A percentile compares a stretch with the other conserved stretches of the same genome.
Conservation (phyloP, 805 yeast genomes). For the Jamesozyma lodderae region DNA sequence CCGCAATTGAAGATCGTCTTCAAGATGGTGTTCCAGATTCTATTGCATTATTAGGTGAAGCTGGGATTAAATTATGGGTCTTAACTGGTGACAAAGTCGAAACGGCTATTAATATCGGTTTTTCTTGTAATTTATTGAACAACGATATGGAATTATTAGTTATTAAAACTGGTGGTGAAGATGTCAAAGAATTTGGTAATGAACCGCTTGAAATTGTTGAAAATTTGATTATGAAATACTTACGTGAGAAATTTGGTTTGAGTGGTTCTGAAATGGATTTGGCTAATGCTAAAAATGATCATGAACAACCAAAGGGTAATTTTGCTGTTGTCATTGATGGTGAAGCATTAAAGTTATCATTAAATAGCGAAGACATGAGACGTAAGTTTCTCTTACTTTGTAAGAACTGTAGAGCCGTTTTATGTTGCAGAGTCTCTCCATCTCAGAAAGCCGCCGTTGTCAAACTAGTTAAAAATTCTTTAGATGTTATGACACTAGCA, state of each 20-base stretch:
- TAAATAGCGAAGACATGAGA: conserved; percentile 35
- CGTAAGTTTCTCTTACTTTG: conserved; percentile 61
- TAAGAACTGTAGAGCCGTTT: conserved; percentile 71
- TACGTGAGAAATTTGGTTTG: conserved; percentile 48
- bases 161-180: conserved; percentile 42
- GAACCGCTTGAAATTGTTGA: conserved; percentile 37
- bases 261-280: conserved; percentile 52
- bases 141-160: conserved; percentile 69
- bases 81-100: conserved; percentile 85
- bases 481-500: conserved; percentile 77
- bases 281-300: conserved; percentile 43
- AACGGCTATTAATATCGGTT: conserved; percentile 81
- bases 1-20: conserved; percentile 77
- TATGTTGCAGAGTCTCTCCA: conserved; percentile 84
- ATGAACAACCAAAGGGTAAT: conserved; percentile 58
- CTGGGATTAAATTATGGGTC: conserved; percentile 82
- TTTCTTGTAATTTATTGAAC: conserved; percentile 69
- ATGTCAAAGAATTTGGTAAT: conserved; percentile 37
- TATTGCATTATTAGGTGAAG: conserved; percentile 56
- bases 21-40: conserved; percentile 86
- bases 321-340: conserved; percentile 74
- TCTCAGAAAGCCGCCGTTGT: conserved; percentile 84
- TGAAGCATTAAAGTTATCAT: conserved; percentile 55
- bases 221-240: conserved; percentile 42
- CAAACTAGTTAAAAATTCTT: conserved; percentile 59